Evolutionary conservation across 202 grass and related monocot genomes (phyloP).

Genomic region (Dendrocalamus latiflorus): DNA sequence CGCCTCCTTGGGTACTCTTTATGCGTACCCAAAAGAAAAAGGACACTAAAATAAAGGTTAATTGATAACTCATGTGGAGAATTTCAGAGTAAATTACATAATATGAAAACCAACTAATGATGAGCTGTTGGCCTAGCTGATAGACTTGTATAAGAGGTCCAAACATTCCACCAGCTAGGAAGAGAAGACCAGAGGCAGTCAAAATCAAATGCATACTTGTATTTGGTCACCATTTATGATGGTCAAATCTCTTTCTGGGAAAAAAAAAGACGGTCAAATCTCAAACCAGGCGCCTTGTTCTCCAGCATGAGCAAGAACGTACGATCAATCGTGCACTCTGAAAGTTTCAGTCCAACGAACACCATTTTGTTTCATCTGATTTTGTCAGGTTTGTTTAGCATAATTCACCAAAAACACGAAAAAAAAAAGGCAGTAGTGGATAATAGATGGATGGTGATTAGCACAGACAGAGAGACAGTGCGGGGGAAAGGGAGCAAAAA

Average conservation of each 20-base stretch:
- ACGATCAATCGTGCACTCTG: background rate
- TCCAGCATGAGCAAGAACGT: background rate
- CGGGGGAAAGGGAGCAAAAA: background rate
- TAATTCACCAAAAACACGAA: background rate
- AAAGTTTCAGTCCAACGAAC: background rate
- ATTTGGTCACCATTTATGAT: background rate
- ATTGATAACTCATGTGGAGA: background rate
- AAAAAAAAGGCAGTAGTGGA: background rate
- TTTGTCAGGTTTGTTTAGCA: background rate
- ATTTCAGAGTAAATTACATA: background rate
- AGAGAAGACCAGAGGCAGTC: conserved; percentile 1
- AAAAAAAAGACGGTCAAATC: background rate
- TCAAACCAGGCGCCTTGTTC: background rate
- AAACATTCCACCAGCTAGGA: background rate
- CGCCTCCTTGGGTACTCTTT: background rate
- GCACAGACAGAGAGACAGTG: background rate
- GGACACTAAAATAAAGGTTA: background rate
- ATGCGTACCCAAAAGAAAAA: background rate
- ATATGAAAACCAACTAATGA: background rate
- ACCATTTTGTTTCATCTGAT: background rate
- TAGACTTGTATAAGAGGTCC: conserved; percentile 10
- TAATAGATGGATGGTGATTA: conserved; percentile 21
- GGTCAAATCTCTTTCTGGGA: background rate
- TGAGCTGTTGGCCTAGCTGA: background rate
- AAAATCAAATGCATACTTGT: background rate